Conservation (phyloP, 441 rosid genomes). For the Jatropha podagrica region DNA sequence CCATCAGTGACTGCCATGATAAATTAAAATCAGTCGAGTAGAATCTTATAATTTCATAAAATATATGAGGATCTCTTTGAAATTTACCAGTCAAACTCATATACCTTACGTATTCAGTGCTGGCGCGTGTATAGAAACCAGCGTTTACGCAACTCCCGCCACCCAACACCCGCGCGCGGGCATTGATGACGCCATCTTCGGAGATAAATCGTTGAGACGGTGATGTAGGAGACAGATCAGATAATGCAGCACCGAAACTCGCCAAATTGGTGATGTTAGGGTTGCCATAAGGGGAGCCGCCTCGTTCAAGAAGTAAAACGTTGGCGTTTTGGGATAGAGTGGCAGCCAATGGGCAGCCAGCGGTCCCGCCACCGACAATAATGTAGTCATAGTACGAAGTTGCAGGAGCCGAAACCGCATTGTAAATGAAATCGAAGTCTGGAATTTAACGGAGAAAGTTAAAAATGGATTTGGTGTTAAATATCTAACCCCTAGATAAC, state of each 20-base stretch:
- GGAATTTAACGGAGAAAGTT: conserved; percentile 22
- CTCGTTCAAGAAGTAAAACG: conserved; percentile 79
- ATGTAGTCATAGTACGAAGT: conserved; percentile 69
- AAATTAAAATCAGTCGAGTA: too few relatives aligned
- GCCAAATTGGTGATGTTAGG: conserved; percentile 56
- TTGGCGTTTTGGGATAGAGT: conserved; percentile 66
- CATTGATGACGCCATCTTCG: conserved; percentile 80
- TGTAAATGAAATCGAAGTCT: conserved; percentile 40
- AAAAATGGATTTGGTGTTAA: too few relatives aligned
- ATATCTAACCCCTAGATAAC: too few relatives aligned
- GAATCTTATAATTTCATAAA: too few relatives aligned
- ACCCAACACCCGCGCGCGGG: conserved; percentile 81
- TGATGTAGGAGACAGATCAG: conserved; percentile 60
- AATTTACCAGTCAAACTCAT: too few relatives aligned
- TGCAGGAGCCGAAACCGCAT: conserved; percentile 46
- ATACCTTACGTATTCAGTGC: conserved; percentile 52
- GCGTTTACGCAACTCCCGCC: conserved; percentile 81
- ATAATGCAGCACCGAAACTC: conserved; percentile 55
- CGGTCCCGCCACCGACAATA: conserved; percentile 85
- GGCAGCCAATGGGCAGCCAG: conserved; percentile 90
- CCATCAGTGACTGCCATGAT: too few relatives aligned
- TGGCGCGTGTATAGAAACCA: conserved; percentile 78
- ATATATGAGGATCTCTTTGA: too few relatives aligned
- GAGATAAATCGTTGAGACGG: conserved; percentile 84
- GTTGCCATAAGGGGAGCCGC: conserved; percentile 75